Base-by-base conservation (phyloP, 805 yeast species). In the Candida golubevii region DNA sequence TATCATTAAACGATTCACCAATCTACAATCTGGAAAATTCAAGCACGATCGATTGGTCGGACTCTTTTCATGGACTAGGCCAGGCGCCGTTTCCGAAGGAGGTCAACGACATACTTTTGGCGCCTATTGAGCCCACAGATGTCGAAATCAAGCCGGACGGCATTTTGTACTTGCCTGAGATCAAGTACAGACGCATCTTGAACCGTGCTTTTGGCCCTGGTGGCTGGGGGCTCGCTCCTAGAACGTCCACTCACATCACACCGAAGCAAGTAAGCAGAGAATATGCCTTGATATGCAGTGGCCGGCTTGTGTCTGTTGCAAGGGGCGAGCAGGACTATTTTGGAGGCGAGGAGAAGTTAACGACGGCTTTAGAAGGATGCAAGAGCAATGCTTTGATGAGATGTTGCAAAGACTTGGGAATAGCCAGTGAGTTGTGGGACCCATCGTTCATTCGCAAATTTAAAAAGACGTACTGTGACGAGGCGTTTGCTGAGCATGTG, bases 391-490 rank as follows among this genome's bases (percentile, higher is more conserved):
- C 98, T 0, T 69, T 93, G 62, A 91, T 93, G 98, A 78, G 99
- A 62, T 90, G 98, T 59, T 93, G 99, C 66, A 93, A 93, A 63
- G 99, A 93, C 66, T 74, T 93, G 57, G 98, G 98, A 5, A 85
- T 93, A 52, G 99, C 97, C 1, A 85, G 95, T 45, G 99, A 93
- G 60, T 74, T 93, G 40, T 93, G 99, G 99, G 99, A 93, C 62
- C 99, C 99, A 2, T 71, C 80, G 35, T 93, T 91, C 56, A 89
- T 93, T 50, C 48, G 63, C 8, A 54, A 57, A 29, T 71, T 71
- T 69, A 71, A 71, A 50, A 59, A 60, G 47, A 58, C 61, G 49
- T 50, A 61, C 53, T 88, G 97, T 63, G 90, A 84, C 45, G 89
- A 88, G 53, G 79, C 82, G 48, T 88, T 86, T 65, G 96, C 84